phyloP scores from a whole-genome alignment of 2,329 filamentous ascomycete genomes.

The Aureobasidium lini region DNA sequence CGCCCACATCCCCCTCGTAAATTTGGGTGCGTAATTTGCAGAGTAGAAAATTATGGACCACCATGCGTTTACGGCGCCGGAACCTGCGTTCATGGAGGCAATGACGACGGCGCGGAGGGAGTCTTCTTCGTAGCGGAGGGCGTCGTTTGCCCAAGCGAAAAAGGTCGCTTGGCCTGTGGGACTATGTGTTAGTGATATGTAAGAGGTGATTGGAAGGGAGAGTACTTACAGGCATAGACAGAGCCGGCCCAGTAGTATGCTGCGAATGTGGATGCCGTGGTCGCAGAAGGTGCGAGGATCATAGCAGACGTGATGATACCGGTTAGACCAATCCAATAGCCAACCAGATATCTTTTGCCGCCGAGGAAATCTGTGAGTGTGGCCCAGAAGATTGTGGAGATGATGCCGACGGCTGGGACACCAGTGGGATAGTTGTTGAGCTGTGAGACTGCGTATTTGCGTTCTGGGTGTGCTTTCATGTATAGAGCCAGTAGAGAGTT shows the following conservation, averaged over 20 bases:
- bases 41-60: slow-evolving; percentile 67
- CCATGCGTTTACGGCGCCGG: slow-evolving; percentile 63
- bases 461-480: slow-evolving; percentile 40
- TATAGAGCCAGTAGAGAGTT: slow-evolving; percentile 52
- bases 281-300: slow-evolving; percentile 49
- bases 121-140: slow-evolving; percentile 56
- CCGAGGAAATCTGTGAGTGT: slow-evolving; percentile 58
- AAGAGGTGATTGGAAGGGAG: neutral
- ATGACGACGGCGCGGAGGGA: slow-evolving; percentile 59
- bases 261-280: slow-evolving; percentile 51
- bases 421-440: slow-evolving; percentile 49
- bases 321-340: slow-evolving; percentile 59
- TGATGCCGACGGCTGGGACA: slow-evolving; percentile 45
- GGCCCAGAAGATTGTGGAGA: slow-evolving; percentile 59
- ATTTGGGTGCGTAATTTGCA: slow-evolving; percentile 58
- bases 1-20: slow-evolving; percentile 63
- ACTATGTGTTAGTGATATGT: neutral
- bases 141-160: slow-evolving; percentile 70
- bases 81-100: slow-evolving; percentile 64
- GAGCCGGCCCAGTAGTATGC: slow-evolving; percentile 65
- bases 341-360: slow-evolving; percentile 58
- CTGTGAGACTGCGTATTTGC: slow-evolving; percentile 40
- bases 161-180: slow-evolving; percentile 54
- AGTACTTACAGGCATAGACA: slow-evolving; percentile 53
- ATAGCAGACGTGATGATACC: slow-evolving; percentile 56